Base-by-base conservation (phyloP, 352 stramenopile species). In the Phytopythium montanum region DNA sequence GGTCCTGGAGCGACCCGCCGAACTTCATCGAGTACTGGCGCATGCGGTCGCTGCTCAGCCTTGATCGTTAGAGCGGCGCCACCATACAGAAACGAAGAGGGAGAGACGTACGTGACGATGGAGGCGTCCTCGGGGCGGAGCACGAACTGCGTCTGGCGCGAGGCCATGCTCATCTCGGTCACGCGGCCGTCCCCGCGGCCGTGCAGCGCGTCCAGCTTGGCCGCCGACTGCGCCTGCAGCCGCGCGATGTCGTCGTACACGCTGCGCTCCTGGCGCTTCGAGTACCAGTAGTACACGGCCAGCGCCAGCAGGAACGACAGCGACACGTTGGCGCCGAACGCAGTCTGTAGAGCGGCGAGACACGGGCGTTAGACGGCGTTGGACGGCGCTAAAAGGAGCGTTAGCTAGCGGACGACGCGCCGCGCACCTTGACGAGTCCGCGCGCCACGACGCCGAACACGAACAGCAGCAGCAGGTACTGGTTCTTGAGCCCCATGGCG, bases 11-110 rank as follows among this genome's bases (percentile, higher is more conserved):
- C 6, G 72, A 77, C 18, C 85, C 85, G 25, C 75, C 69, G 45
- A 94, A 62, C 42, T 89, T 89, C 66, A 75, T 84, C 48, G 85
- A 91, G 65, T 94, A 87, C 59, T 89, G 66, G 39, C 81, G 76
- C 57, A 92, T 79, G 4, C 81, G 80, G 21, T 90, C 79, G 5
- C 84, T 93, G 44, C 18, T 51, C 16, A 2, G 2, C 10, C 1
- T 34, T 9, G 39, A 41, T 16, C 29, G 56, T 14, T 2, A 10
- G 18, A 2, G 39, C 21, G 39, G 7, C 48, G 18, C 2, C 13
- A 26, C 9, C 31, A 18, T 26, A 18, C 6, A 23, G n/a, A 4
- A 45, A 23, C 58, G 25, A 3, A 39, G 25, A 5, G 45, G 18
- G 9, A 39, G 51, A 19, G 33, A 71, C 79, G 54, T 73, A 93